Conservation (phyloP, 2,329 filamentous ascomycete species). For the Davidsoniella neocaledoniae region DNA sequence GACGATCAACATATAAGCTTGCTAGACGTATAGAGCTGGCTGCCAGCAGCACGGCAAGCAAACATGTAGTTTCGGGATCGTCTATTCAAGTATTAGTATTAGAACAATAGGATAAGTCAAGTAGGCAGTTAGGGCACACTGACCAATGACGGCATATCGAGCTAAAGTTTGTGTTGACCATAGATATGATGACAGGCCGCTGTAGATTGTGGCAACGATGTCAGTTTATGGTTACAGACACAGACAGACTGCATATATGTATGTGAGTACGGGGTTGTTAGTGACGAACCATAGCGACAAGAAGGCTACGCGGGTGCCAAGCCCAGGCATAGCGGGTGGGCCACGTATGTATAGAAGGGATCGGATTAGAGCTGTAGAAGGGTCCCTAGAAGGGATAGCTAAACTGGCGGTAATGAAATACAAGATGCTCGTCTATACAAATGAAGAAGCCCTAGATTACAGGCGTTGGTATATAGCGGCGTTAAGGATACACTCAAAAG, state of each 20-base stretch:
- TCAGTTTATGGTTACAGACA: no score
- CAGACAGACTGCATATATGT: neutral
- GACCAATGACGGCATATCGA: slow-evolving; percentile 12
- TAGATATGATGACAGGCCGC: slow-evolving; percentile 8
- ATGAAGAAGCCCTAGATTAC: no score
- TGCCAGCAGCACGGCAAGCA: slow-evolving; percentile 30
- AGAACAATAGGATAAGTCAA: neutral
- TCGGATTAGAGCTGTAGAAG: no score
- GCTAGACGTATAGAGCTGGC: slow-evolving; percentile 19
- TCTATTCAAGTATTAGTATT: slow-evolving; percentile 1
- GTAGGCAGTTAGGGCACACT: neutral
- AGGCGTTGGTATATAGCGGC: no score
- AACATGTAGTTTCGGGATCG: slow-evolving; percentile 11
- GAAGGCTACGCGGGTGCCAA: slow-evolving; percentile 7
- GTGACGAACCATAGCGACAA: slow-evolving; percentile 8
- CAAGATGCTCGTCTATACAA: no score
- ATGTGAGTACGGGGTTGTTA: no score
- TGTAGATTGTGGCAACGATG: neutral
- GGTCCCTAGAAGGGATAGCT: no score
- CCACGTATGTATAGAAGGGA: no score
- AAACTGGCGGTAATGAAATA: no score
- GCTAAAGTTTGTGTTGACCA: slow-evolving; percentile 8
- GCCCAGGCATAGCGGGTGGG: neutral
- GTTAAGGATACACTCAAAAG: neutral
- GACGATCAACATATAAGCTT: slow-evolving; percentile 14